Conservation (phyloP, 2,329 filamentous ascomycete species). For the Samsoniella hepiali region DNA sequence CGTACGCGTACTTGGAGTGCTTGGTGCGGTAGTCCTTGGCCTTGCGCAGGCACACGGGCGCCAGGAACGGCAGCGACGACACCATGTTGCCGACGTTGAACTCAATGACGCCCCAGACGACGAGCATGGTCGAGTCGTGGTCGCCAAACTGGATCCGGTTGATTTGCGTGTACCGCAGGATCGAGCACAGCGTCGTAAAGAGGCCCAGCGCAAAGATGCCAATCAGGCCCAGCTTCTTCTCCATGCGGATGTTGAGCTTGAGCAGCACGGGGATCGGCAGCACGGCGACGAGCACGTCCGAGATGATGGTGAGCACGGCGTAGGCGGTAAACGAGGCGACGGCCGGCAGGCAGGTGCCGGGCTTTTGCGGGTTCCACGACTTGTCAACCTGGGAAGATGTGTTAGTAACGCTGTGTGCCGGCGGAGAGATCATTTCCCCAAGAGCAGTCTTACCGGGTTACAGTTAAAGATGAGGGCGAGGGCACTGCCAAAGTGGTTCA, state of each 20-base stretch:
- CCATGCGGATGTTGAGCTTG: constrained; percentile 44
- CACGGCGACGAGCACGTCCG: constrained; percentile 48
- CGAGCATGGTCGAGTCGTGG: constrained; percentile 53
- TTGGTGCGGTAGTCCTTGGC: constrained; percentile 42
- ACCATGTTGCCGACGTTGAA: constrained; percentile 54
- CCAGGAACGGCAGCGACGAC: constrained; percentile 44
- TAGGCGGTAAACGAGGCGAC: constrained; percentile 51
- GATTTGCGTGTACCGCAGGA: constrained; percentile 51
- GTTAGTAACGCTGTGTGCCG: constrained; percentile 5
- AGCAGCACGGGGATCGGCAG: constrained; percentile 50
- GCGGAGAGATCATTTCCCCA: too few species aligned
- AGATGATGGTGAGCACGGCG: constrained; percentile 49
- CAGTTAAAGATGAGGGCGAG: constrained; percentile 50
- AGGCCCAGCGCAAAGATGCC: constrained; percentile 51
- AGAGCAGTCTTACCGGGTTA: constrained; percentile 44
- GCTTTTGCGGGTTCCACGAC: constrained; percentile 42
- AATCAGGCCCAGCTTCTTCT: constrained; percentile 50
- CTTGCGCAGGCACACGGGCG: constrained; percentile 41
- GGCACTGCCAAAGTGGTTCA: constrained; percentile 47
- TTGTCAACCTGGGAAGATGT: constrained; percentile 32
- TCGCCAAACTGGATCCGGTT: constrained; percentile 47
- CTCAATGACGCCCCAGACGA: constrained; percentile 56
- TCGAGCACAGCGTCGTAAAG: constrained; percentile 53
- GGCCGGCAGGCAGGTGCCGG: constrained; percentile 43
- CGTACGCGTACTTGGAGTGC: constrained; percentile 30